Percentiles rank a stretch among this genome's conserved stretches.
Evolutionary conservation across 306 rosid species (phyloP).

Genomic region (Quercus dentata): DNA sequence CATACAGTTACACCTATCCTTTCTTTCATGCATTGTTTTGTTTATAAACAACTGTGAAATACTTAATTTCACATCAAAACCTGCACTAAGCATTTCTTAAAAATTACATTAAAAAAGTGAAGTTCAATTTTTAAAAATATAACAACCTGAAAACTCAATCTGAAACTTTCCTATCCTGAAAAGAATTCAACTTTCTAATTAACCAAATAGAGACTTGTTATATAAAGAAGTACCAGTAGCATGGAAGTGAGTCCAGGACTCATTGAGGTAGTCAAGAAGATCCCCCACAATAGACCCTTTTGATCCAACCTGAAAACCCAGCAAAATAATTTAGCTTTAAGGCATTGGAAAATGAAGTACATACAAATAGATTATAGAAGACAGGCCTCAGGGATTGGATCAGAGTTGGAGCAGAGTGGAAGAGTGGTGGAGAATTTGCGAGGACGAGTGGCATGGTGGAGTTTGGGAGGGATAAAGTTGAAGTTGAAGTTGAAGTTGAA

Average conservation of each 20-base stretch:
- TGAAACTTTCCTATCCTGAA: background rate
- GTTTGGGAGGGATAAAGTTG: background rate
- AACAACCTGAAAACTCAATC: background rate
- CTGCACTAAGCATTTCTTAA: too few relatives aligned
- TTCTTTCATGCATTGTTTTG: too few relatives aligned
- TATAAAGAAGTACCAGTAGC: conserved; percentile 58
- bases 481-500: background rate
- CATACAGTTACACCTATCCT: too few relatives aligned
- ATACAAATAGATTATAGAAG: background rate
- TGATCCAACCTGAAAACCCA: conserved; percentile 23
- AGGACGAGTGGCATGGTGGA: background rate
- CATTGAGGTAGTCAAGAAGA: conserved; percentile 79
- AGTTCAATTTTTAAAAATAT: too few relatives aligned
- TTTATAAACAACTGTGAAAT: too few relatives aligned
- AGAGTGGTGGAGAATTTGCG: conserved; percentile 33
- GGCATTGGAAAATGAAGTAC: background rate
- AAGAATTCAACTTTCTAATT: background rate
- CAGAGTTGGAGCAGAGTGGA: conserved; percentile 49
- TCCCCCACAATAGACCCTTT: conserved; percentile 62
- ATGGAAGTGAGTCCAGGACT: conserved; percentile 97
- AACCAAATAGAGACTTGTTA: background rate
- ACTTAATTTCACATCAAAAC: too few relatives aligned
- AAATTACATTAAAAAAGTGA: too few relatives aligned
- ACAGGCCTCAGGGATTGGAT: conserved; percentile 32
- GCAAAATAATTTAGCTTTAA: background rate